Evolutionary conservation across 73 alveolate genomes (phyloP), one percentile per base, ranked within the genome.

Genomic region (Paramecium octaurelia): DNA sequence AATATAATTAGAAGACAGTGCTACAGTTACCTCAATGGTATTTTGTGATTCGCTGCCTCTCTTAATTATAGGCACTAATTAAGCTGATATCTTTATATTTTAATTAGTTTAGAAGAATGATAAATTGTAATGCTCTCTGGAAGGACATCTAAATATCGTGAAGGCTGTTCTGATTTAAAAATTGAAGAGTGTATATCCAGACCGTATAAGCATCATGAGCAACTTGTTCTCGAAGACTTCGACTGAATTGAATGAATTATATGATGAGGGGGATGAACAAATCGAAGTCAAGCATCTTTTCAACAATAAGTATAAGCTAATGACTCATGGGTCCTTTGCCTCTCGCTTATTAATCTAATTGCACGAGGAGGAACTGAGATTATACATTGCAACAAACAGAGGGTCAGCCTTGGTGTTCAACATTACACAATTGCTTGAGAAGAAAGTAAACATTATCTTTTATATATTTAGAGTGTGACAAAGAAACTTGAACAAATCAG

Each of bases 71-170:
- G 70, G 76, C 4, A 80, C 91, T n/a, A 80, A 27, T 44, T n/a
- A 34, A 80, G 91, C 64, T 43, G 91, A 80, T 80, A 46, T 80
- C 10, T 80, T 31, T 80, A 20, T 80, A 23, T 44, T 80, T 24
- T 43, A 80, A 46, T 14, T 80, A 8, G 46, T 24, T 43, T 80
- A 80, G 18, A 80, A 46, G 43, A 80, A 80, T 80, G 91, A 80
- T 40, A 42, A 46, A 18, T 80, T 31, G 7, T 8, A 38, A 23
- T 80, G 91, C 38, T 14, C 70, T 24, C 3, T 80, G 5, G 91
- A 80, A 46, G 91, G 57, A 12, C 75, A 80, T 80, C 8, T 80
- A 24, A 80, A 80, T 80, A 80, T 80, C 21, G 91, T 80, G 16
- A 80, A 80, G 20, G 91, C 91, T 11, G 57, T 43, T 24, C 11